phyloP scores from a whole-genome alignment of 2,329 filamentous ascomycete species.

The Diaporthe citrichinensis region DNA sequence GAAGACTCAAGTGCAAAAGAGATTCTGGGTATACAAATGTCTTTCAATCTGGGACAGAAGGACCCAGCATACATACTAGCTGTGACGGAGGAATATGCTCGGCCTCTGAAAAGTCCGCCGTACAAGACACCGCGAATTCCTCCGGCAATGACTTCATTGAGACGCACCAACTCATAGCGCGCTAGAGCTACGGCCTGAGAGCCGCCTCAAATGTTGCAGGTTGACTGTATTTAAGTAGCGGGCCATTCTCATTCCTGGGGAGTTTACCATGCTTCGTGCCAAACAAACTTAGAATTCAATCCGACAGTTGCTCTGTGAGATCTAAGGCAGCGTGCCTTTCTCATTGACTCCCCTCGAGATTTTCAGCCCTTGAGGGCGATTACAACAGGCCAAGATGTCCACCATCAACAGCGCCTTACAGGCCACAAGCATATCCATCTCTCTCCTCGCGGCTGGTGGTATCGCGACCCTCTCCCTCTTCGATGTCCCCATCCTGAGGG shows the following conservation, averaged over 20 bases:
- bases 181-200: neutral
- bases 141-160: slow-evolving; percentile 17
- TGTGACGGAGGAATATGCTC: slow-evolving; percentile 9
- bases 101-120: neutral
- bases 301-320: neutral
- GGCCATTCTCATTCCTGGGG: neutral
- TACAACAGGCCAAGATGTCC: slow-evolving; percentile 4
- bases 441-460: slow-evolving; percentile 51
- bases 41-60: no score
- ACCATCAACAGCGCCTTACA: slow-evolving; percentile 39
- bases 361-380: neutral
- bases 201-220: neutral
- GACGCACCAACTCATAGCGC: neutral
- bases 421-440: slow-evolving; percentile 49
- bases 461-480: slow-evolving; percentile 53
- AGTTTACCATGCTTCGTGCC: neutral
- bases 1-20: neutral
- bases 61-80: neutral
- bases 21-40: neutral
- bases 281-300: neutral
- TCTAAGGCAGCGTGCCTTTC: neutral
- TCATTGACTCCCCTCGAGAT: neutral
- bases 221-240: neutral
- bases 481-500: slow-evolving; percentile 49
- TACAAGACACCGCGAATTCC: neutral